Conservation (phyloP, 257 asterid genomes). For the Euphrasia confusa region DNA sequence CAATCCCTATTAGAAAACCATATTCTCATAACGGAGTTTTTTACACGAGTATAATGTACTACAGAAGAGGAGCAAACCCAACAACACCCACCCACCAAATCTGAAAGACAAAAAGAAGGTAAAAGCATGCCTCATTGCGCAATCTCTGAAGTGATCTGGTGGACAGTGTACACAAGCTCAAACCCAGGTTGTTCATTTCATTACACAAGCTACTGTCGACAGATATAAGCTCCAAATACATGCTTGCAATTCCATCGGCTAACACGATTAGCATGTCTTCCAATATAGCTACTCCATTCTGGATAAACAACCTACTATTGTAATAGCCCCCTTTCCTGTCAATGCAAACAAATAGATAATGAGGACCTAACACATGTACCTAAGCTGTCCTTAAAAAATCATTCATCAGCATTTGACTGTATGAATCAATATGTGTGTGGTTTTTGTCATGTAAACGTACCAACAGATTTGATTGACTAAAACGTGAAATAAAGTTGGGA, state of each 20-base stretch:
- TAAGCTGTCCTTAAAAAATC: conserved; percentile 5
- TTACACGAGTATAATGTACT: conserved; percentile 11
- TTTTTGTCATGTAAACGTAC: background rate
- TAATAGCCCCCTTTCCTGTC: conserved; percentile 66
- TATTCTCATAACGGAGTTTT: background rate
- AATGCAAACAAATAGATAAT: conserved; percentile 22
- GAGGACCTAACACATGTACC: conserved; percentile 13
- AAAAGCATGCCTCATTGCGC: conserved; percentile 37
- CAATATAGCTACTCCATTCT: conserved; percentile 66
- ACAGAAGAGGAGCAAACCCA: background rate
- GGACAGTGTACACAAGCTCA: conserved; percentile 52
- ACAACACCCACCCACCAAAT: background rate
- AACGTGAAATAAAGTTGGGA: conserved; percentile 14
- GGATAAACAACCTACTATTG: conserved; percentile 54
- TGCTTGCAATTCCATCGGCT: conserved; percentile 91
- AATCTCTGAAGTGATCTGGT: conserved; percentile 56
- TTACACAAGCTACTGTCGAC: conserved; percentile 70
- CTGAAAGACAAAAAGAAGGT: background rate
- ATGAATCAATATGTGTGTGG: conserved; percentile 2
- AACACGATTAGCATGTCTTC: conserved; percentile 81
- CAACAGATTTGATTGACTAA: conserved; percentile 12
- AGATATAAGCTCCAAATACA: conserved; percentile 94
- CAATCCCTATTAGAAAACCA: background rate
- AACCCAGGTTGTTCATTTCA: conserved; percentile 53
- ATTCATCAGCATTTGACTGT: conserved; percentile 9